Conservation (phyloP, 208 protist genomes). For the Trypanosoma platydactyli region DNA sequence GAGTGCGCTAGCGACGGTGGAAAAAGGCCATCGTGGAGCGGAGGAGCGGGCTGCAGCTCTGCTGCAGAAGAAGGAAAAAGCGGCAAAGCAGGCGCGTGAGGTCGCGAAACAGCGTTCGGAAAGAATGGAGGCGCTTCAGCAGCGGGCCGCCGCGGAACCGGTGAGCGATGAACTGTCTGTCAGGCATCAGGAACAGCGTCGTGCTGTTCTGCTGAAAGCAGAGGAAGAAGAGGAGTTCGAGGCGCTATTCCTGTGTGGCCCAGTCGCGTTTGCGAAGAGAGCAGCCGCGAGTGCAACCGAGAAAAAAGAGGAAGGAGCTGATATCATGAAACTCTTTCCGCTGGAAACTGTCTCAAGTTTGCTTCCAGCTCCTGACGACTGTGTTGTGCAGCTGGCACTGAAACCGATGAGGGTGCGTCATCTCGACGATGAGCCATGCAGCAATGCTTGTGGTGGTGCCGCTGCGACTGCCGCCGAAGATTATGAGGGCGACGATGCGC, state of each 20-base stretch:
- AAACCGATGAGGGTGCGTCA: conserved; percentile 6
- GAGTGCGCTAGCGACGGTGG: not conserved
- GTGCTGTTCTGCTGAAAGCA: not conserved
- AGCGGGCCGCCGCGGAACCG: not conserved
- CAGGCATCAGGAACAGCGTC: conserved; percentile 3
- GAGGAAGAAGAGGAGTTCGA: conserved; percentile 21
- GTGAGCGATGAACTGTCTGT: not conserved
- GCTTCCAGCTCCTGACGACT: conserved; percentile 10
- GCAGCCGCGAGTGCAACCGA: not conserved
- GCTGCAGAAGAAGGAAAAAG: conserved; percentile 24
- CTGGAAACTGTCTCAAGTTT: conserved; percentile 10
- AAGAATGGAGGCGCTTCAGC: conserved; percentile 18
- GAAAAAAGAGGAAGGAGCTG: not conserved
- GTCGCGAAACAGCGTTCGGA: conserved; percentile 10
- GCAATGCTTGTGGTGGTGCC: no score
- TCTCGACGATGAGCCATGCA: not conserved
- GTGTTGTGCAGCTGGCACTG: conserved; percentile 5
- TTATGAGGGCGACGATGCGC: not conserved
- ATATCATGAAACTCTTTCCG: conserved; percentile 2
- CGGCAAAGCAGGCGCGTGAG: conserved; percentile 16
- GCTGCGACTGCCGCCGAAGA: not conserved
- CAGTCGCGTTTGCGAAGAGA: not conserved
- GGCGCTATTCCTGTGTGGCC: conserved; percentile 13
- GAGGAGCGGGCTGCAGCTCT: conserved; percentile 32
- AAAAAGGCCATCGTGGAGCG: conserved; percentile 29